These are phyloP conservation scores for Colletotrichum liriopes DNA, from an alignment of 2,329 filamentous ascomycete genomes.

Conservation along the genomic window DNA sequence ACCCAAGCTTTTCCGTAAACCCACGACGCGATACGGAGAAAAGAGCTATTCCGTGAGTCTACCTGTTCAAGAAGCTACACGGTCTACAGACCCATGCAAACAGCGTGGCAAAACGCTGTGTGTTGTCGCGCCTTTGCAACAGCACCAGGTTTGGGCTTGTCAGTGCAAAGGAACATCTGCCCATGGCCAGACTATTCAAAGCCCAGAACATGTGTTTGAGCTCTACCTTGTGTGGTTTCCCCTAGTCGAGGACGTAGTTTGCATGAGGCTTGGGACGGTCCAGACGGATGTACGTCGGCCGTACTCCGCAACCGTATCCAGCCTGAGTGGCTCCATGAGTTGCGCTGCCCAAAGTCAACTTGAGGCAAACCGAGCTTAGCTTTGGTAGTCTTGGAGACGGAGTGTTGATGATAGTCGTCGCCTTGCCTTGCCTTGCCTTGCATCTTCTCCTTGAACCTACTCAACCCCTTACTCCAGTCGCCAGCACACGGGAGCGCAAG, in stretches of 20 bases:
- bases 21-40: neutral
- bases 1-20: neutral
- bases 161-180: slow-evolving; percentile 7
- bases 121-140: slow-evolving; percentile 2
- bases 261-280: neutral
- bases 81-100: neutral
- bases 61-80: neutral
- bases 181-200: neutral
- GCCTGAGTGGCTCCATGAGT: neutral
- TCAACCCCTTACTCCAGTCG: neutral
- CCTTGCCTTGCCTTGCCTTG: neutral
- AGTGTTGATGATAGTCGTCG: neutral
- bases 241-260: neutral
- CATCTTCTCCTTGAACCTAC: no score
- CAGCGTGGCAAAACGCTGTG: neutral
- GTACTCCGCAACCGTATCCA: neutral
- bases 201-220: slow-evolving; percentile 16
- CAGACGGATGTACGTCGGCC: neutral
- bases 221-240: neutral
- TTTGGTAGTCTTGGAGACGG: neutral
- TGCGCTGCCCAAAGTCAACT: neutral
- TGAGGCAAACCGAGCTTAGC: neutral
- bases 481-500: neutral
- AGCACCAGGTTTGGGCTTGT: slow-evolving; percentile 12
- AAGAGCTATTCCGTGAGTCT: neutral